Base-by-base conservation (phyloP, 805 yeast species). In the Teunomyces cretensis region DNA sequence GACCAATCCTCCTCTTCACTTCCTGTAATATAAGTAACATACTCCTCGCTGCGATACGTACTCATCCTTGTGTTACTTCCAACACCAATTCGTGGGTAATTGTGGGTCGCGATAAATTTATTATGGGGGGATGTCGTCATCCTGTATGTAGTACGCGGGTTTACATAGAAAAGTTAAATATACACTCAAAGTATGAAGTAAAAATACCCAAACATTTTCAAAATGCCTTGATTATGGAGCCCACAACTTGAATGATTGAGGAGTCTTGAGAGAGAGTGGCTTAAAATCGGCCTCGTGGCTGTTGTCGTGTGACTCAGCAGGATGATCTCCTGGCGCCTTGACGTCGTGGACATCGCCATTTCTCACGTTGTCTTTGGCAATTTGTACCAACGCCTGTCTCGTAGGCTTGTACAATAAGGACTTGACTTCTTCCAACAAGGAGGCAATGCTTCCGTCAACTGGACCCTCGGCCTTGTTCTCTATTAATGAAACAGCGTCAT, bases 241-340 rank as follows among this genome's bases (percentile, higher is more conserved):
- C 77, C 77, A 72, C 12, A 72, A 68, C 53, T 70, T 71, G 53
- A 70, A 72, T 13, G 67, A 54, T 51, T 68, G 74, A 2, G 76
- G 76, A n/a, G 68, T 55, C 41, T 64, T 65, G 30, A 71, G 55
- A 2, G 76, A 72, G 33, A 70, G 48, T 6, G 77, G 76, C 45
- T 63, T 67, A 16, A 52, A 47, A 33, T 47, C 51, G 9, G 52
- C 51, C 36, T 52, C 56, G 22, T 44, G 38, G 13, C 40, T 45
- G 33, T 42, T 47, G 19, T 28, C 47, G 5, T 49, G 26, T 6
- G 43, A 44, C 6, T 41, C 41, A 15, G 44, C 44, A 17, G 35
- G 9, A 15, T 30, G 30, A n/a, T 27, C 24, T 15, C 16, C 31
- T 6, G 44, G 15, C 6, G 44, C 14, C 7, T 42, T 43, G n/a